A percentile compares a stretch with the other conserved stretches of the same genome.
These are phyloP conservation scores for Cardamine occulta DNA, from an alignment of 345 rosid genomes.

Conservation along the genomic window DNA sequence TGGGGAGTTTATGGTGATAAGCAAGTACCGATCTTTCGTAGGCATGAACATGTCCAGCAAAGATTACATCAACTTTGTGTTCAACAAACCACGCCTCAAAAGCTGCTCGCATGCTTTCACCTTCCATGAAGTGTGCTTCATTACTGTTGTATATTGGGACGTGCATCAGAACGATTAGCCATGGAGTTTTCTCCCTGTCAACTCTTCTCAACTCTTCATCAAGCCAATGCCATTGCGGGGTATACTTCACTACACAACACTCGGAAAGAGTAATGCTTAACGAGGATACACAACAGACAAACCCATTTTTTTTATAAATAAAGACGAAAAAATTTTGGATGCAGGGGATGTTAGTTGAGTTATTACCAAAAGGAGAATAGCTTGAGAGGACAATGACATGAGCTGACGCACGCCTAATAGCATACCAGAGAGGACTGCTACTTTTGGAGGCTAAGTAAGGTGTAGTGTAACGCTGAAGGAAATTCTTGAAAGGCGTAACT, in stretches of 20 bases:
- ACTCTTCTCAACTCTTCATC: conserved; percentile 69
- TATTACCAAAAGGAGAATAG: conserved; percentile 94
- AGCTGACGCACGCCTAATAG: conserved; percentile 90
- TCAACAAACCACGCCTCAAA: conserved; percentile 76
- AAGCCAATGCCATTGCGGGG: conserved; percentile 90
- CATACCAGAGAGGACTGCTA: conserved; percentile 86
- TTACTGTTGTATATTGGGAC: conserved; percentile 82
- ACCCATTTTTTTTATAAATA: neutral
- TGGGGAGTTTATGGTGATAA: conserved; percentile 20
- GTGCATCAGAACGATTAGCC: conserved; percentile 97
- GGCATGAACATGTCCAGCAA: conserved; percentile 99
- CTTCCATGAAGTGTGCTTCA: conserved; percentile 92
- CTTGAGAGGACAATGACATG: conserved; percentile 93
- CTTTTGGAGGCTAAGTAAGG: conserved; percentile 82
- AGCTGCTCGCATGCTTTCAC: conserved; percentile 88
- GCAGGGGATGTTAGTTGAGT: conserved; percentile 3
- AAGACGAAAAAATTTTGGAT: neutral
- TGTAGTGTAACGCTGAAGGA: conserved; percentile 80
- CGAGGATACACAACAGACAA: neutral
- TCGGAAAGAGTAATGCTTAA: conserved; percentile 7
- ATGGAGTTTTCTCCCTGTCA: conserved; percentile 89
- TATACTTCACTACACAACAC: conserved; percentile 71
- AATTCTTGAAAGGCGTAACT: conserved; percentile 78
- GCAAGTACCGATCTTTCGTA: conserved; percentile 93
- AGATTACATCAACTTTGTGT: conserved; percentile 74